phyloP scores from a whole-genome alignment of 257 asterid genomes.

The Agastache rugosa region DNA sequence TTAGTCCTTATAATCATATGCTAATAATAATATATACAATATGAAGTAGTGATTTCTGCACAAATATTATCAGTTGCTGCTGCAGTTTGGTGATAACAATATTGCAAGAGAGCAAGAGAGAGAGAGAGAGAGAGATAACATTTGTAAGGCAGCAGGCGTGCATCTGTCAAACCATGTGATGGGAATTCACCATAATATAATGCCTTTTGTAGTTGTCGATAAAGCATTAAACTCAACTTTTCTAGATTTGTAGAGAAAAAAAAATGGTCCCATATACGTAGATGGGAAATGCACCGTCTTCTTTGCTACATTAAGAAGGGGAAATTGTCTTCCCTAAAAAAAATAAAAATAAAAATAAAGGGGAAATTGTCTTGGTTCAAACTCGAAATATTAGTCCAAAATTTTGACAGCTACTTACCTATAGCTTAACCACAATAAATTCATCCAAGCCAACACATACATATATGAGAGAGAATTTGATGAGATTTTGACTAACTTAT shows the following conservation, averaged over 20 bases:
- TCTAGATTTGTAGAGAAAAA: slow-evolving; percentile 33
- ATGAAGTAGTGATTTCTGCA: too few relatives aligned
- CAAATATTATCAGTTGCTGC: background rate
- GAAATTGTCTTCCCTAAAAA: background rate
- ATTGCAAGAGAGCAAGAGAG: too few relatives aligned
- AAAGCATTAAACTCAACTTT: slow-evolving; percentile 62
- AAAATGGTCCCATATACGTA: slow-evolving; percentile 62
- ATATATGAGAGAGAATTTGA: slow-evolving; percentile 32
- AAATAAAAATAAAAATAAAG: too few relatives aligned
- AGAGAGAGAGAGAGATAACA: too few relatives aligned
- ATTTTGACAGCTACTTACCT: slow-evolving; percentile 23
- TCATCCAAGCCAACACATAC: background rate
- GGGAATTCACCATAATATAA: slow-evolving; percentile 39
- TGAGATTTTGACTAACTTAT: slow-evolving; percentile 47
- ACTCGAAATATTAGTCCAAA: background rate
- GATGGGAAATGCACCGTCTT: slow-evolving; percentile 17
- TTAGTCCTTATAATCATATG: background rate
- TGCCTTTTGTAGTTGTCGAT: slow-evolving; percentile 65
- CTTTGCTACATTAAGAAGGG: slow-evolving; percentile 11
- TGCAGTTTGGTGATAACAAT: background rate
- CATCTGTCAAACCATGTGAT: slow-evolving; percentile 59
- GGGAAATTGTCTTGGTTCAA: background rate
- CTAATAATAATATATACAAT: too few relatives aligned
- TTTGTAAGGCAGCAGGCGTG: slow-evolving; percentile 36
- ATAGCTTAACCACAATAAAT: background rate